phyloP scores from a whole-genome alignment of 495 filamentous ascomycete genomes.

The Friedmanniomyces endolithicus region DNA sequence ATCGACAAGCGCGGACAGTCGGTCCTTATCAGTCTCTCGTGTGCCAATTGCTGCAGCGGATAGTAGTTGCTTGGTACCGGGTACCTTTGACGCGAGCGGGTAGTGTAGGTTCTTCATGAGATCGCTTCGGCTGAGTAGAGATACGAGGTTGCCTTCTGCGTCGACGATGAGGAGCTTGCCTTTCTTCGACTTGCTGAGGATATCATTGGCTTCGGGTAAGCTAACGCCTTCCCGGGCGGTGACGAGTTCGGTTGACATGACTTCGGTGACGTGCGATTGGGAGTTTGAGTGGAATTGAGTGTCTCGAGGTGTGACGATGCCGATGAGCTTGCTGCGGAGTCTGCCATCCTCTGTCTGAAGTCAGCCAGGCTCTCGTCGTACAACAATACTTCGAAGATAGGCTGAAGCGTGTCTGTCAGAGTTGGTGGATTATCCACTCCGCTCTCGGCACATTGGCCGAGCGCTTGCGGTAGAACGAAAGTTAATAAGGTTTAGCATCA shows the following conservation, averaged over 20 bases:
- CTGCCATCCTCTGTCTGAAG: slow-evolving; percentile 64
- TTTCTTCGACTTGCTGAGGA: slow-evolving; percentile 93
- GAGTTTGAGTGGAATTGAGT: slow-evolving; percentile 78
- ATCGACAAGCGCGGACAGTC: slow-evolving; percentile 79
- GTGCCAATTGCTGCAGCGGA: slow-evolving; percentile 92
- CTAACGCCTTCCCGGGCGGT: slow-evolving; percentile 79
- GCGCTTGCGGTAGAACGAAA: slow-evolving; percentile 95
- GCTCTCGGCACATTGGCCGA: slow-evolving; percentile 15
- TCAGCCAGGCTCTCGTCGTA: slow-evolving; percentile 12
- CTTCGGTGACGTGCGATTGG: slow-evolving; percentile 61
- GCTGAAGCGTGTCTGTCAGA: slow-evolving; percentile 28
- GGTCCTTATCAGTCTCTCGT: slow-evolving; percentile 74
- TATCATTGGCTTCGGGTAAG: slow-evolving; percentile 78
- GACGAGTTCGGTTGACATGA: slow-evolving; percentile 93
- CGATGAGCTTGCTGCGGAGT: slow-evolving; percentile 85
- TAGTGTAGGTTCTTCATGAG: slow-evolving; percentile 98
- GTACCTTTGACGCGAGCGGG: slow-evolving; percentile 90
- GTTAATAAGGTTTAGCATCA: slow-evolving; percentile 81
- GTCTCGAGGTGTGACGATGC: slow-evolving; percentile 94
- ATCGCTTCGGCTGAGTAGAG: slow-evolving; percentile 91
- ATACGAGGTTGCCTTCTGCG: slow-evolving; percentile 69
- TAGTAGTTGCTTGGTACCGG: slow-evolving; percentile 94
- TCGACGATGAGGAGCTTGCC: slow-evolving; percentile 98
- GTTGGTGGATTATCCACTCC: slow-evolving; percentile 15
- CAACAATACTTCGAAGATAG: background rate